Conservation (phyloP, 2,329 filamentous ascomycete genomes). For the Colletotrichum acutatum region DNA sequence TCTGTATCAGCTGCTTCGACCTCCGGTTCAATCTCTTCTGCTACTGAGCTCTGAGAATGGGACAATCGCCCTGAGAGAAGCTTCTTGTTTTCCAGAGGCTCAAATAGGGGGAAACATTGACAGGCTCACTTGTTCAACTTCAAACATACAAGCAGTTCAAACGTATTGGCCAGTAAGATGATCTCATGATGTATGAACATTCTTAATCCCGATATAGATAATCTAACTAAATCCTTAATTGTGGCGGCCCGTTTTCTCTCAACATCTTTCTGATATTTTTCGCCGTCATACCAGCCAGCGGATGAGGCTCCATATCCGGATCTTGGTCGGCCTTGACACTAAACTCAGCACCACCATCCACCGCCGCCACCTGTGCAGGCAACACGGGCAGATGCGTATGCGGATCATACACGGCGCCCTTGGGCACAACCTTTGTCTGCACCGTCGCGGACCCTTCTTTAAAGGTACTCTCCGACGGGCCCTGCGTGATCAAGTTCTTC, state of each 20-base stretch:
- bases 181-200: background rate
- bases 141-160: background rate
- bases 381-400: conserved; percentile 16
- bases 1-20: too few relatives aligned
- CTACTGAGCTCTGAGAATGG: too few relatives aligned
- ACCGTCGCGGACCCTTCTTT: conserved; percentile 10
- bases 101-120: too few relatives aligned
- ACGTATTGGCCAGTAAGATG: background rate
- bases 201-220: background rate
- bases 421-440: background rate
- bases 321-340: background rate
- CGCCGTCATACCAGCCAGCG: background rate
- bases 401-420: background rate
- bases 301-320: background rate
- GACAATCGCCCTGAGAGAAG: too few relatives aligned
- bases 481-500: background rate
- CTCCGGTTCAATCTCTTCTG: too few relatives aligned
- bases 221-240: background rate
- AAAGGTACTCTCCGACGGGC: background rate
- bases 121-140: background rate
- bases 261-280: conserved; percentile 14
- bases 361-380: background rate
- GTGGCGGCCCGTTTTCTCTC: background rate
- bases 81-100: too few relatives aligned
- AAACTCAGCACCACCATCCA: background rate